A percentile compares a stretch with the other conserved stretches of the same genome.
Conservation (phyloP, 2,329 filamentous ascomycete genomes). For the Aureobasidium melanogenum region DNA sequence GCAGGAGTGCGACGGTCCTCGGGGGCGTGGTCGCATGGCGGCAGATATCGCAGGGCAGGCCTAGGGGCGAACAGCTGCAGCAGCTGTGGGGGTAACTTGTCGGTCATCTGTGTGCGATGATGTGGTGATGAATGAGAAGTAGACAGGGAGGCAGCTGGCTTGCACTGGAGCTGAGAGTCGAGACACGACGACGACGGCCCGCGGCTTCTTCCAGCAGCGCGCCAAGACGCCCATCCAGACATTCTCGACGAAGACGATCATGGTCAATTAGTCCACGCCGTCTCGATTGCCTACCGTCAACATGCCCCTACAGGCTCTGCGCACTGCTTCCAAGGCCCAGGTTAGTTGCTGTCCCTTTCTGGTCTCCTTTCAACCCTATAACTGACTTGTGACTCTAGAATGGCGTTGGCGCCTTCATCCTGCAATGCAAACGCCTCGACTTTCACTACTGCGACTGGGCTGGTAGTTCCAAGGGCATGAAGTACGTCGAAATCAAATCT, state of each 20-base stretch:
- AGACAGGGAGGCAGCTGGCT: neutral
- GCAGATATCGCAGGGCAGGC: slow-evolving; percentile 82
- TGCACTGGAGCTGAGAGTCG: neutral
- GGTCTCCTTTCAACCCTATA: neutral
- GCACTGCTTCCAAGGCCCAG: slow-evolving; percentile 46
- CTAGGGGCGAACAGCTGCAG: slow-evolving; percentile 92
- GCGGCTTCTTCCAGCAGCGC: neutral
- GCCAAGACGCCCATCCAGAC: neutral
- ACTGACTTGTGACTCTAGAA: slow-evolving; percentile 51
- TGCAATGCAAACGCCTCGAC: slow-evolving; percentile 92
- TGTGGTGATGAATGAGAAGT: neutral
- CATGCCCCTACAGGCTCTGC: slow-evolving; percentile 43
- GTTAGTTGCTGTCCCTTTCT: slow-evolving; percentile 32
- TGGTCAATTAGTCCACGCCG: neutral
- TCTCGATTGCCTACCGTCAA: neutral
- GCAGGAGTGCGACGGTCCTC: slow-evolving; percentile 69
- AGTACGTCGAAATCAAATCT: slow-evolving; percentile 46
- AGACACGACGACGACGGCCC: neutral
- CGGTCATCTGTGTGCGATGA: slow-evolving; percentile 60
- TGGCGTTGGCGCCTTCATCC: slow-evolving; percentile 90
- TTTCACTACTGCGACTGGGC: slow-evolving; percentile 95
- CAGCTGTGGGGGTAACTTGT: slow-evolving; percentile 77
- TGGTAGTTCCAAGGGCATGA: slow-evolving; percentile 90
- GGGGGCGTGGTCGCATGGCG: slow-evolving; percentile 71
- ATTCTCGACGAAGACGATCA: neutral